These are phyloP conservation scores for Papilionanthe hybrid DNA, from an alignment of 116 monocot species.

Conservation along the genomic window DNA sequence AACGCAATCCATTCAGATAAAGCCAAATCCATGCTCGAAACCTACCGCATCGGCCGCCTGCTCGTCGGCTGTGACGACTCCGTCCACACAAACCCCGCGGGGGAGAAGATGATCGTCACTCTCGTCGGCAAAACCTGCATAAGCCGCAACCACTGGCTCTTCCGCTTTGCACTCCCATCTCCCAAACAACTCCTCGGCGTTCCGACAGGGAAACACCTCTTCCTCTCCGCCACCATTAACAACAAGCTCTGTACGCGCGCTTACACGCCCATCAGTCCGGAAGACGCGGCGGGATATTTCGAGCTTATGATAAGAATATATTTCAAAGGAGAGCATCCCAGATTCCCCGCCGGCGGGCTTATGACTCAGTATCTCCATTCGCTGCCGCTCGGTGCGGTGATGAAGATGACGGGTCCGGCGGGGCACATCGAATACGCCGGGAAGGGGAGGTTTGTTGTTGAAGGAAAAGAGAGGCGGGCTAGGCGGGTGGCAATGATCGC, in stretches of 20 bases:
- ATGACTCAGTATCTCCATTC: constrained; percentile 83
- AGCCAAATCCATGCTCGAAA: constrained; percentile 70
- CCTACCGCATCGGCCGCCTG: constrained; percentile 76
- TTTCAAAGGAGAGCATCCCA: too few relatives aligned
- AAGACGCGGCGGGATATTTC: constrained; percentile 59
- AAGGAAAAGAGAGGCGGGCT: constrained; percentile 45
- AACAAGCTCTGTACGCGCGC: constrained; percentile 82
- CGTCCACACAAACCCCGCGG: constrained; percentile 32
- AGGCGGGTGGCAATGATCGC: constrained; percentile 64
- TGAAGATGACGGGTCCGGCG: constrained; percentile 69
- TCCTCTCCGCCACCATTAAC: constrained; percentile 52
- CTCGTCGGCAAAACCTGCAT: constrained; percentile 48
- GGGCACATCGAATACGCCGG: constrained; percentile 85
- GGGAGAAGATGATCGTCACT: constrained; percentile 56
- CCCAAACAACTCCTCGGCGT: constrained; percentile 57
- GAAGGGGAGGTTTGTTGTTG: constrained; percentile 48
- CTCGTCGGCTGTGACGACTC: not conserved
- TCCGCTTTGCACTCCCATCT: constrained; percentile 70
- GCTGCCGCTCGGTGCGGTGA: constrained; percentile 33
- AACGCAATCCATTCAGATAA: constrained; percentile 93
- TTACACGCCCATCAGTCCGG: constrained; percentile 76
- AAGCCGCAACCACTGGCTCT: constrained; percentile 58
- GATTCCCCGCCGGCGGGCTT: constrained; percentile 49
- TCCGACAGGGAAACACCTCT: constrained; percentile 77
- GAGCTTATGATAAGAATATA: constrained; percentile 79